Base-by-base conservation (phyloP, 495 filamentous ascomycete species). In the Xylona heveae region DNA sequence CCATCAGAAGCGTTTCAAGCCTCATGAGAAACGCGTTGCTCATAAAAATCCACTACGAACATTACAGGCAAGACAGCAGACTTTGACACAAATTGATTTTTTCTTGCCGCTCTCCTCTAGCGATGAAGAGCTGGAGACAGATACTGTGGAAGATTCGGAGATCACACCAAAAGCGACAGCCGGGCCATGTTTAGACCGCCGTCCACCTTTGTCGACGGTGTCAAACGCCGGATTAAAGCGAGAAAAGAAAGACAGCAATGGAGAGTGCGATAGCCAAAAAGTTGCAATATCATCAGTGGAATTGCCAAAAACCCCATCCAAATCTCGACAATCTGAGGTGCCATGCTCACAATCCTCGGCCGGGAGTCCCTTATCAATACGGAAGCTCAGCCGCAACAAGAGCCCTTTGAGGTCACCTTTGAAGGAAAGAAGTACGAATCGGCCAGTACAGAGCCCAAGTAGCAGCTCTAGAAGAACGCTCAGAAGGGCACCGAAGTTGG, bases 271-370 rank as follows among this genome's bases (percentile, higher is more conserved):
- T n/a, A n/a, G n/a, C n/a, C n/a, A n/a, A n/a, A n/a, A n/a, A 28
- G 15, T 12, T 12, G 27, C 12, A 12, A 12, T 15, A 25, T 22
- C 9, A 20, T 2, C 6, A 8, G 38, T 37, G 29, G 29, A 30
- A 17, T 29, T 25, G 9, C 38, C 37, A 24, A 38, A 45, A 33
- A 37, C 49, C 39, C 28, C 47, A 36, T 31, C 36, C 19, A 30
- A 37, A 28, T 14, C 24, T 7, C 32, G 39, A 21, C 27, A 40
- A 27, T 40, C 31, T 12, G 49, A 51, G 27, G 45, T 56, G 17
- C 48, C 47, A 9, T 56, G 51, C 6, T 56, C 52, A 6, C 52
- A 56, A 30, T 51, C 52, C 13, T 47, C 52, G 6, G 34, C 44
- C n/a, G 49, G 50, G 5, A 42, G 47, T 4, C 47, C 49, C 1